These are phyloP conservation scores for Sanguinoderma infundibulare DNA, from an alignment of 1,284 basidiomycete genomes.

Conservation along the genomic window DNA sequence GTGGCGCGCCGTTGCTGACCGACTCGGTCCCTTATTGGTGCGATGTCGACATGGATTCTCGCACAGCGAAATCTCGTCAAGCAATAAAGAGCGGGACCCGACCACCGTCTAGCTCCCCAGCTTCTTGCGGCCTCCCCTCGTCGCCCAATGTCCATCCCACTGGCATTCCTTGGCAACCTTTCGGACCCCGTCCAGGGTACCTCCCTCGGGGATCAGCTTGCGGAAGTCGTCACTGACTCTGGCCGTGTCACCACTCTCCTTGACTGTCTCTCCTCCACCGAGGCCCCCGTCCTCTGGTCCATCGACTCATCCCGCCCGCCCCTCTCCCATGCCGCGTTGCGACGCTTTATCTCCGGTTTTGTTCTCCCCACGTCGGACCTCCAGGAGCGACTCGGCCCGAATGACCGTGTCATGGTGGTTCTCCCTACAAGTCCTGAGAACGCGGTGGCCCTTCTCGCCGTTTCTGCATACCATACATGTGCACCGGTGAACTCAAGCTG, in stretches of 20 bases:
- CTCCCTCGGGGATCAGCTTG: slow-evolving; percentile 24
- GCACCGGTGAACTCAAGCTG: slow-evolving; percentile 25
- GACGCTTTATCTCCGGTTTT: slow-evolving; percentile 21
- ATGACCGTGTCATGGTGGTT: slow-evolving; percentile 25
- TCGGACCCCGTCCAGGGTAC: slow-evolving; percentile 9
- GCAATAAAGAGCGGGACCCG: background rate
- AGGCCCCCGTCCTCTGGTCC: slow-evolving; percentile 24
- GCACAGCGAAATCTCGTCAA: background rate
- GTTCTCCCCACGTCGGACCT: slow-evolving; percentile 22
- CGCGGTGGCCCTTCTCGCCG: slow-evolving; percentile 23
- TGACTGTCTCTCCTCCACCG: slow-evolving; percentile 21
- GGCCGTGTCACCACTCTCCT: slow-evolving; percentile 22
- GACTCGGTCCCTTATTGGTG: slow-evolving; percentile 6
- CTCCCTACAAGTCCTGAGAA: slow-evolving; percentile 27
- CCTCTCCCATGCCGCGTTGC: slow-evolving; percentile 20
- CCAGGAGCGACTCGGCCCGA: slow-evolving; percentile 15
- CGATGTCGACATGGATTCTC: background rate
- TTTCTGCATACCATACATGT: slow-evolving; percentile 24
- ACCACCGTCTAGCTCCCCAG: background rate
- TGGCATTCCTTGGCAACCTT: slow-evolving; percentile 24
- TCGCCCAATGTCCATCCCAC: slow-evolving; percentile 21
- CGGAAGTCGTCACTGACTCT: slow-evolving; percentile 20
- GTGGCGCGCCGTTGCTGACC: slow-evolving; percentile 1
- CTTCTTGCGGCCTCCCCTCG: slow-evolving; percentile 5
- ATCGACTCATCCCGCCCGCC: slow-evolving; percentile 17